phyloP scores from a whole-genome alignment of 352 stramenopile genomes.

The Saprolegnia diclina region DNA sequence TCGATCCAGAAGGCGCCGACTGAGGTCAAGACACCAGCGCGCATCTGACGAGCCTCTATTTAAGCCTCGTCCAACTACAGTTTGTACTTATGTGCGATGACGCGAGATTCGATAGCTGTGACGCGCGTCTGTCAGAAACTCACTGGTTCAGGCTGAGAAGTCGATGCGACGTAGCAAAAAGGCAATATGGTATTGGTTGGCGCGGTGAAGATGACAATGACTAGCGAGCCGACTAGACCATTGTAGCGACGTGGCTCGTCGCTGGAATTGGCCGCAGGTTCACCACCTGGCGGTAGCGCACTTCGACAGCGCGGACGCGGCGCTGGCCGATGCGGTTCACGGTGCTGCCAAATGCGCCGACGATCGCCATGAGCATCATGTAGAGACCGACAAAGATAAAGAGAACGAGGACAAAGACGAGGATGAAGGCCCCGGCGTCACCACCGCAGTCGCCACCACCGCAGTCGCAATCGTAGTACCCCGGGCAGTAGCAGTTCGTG shows the following conservation, averaged over 20 bases:
- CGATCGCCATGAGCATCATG: constrained; percentile 14
- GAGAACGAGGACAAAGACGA: constrained; percentile 1
- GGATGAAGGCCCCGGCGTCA: not conserved
- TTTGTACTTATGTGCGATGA: no score
- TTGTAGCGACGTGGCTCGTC: not conserved
- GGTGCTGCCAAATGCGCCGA: not conserved
- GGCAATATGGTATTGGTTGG: no score
- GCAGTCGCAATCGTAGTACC: not conserved
- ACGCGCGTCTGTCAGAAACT: no score
- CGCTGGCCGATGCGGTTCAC: not conserved
- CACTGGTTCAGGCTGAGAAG: no score
- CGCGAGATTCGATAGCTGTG: no score
- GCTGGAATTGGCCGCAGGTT: constrained; percentile 11
- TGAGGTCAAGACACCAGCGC: no score
- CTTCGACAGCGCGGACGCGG: constrained; percentile 7
- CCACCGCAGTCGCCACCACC: constrained; percentile 3
- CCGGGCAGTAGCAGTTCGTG: not conserved
- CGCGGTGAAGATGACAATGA: no score
- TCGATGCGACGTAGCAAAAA: no score
- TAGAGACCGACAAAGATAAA: constrained; percentile 16
- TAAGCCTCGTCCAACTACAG: no score
- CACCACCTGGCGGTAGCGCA: not conserved
- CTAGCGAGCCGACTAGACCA: not conserved
- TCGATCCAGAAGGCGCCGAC: no score
- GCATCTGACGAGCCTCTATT: no score